Base-by-base conservation (phyloP, 148 eudicot genomes). In the Talinum fruticosum region DNA sequence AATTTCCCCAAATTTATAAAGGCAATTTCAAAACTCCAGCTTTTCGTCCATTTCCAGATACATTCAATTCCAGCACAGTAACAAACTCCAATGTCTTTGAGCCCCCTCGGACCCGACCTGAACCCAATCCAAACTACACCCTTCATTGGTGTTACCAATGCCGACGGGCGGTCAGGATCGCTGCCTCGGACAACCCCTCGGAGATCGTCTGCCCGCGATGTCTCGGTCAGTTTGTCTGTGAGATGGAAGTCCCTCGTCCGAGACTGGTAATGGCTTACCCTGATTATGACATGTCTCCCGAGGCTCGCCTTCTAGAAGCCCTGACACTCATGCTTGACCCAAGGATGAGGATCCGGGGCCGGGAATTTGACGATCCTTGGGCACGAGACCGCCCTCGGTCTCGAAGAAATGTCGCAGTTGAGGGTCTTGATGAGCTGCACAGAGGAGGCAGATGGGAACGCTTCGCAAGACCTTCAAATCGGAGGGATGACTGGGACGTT, bases 121-220 rank as follows among this genome's bases (percentile, higher is more conserved):
- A 79, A 38, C 81, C 71, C 16, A 73, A 38, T 78, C 19, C 74
- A 66, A 88, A 62, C 83, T 87, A 49, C 81, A 85, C 80, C 69
- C 88, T 83, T 3, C 90, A 90, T 79, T 93, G 97, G 97, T 95
- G 99, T 72, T 91, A 91, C 85, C 93, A 90, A 35, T 95, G 99
- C 77, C 88, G 75, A 75, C 90, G 83, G 7, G 76, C 90, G 0
- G 90, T 93, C 80, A 79, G 96, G 35, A 75, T 91, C 18, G 70
- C 89, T 15, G 62, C 89, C 54, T 72, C 91, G 0, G 80, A 69
- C 28, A 86, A 82, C 79, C 84, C 84, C 2, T 86, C 93, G 0
- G 81, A 83, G 23, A 73, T 85, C 15, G 62, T 72, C 51, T 93
- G 99, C 51, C 94, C 99, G 1, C 86, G 91, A n/a, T 95, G 99